phyloP scores from a whole-genome alignment of 2,329 filamentous ascomycete genomes.

The Scedosporium apiospermum region DNA sequence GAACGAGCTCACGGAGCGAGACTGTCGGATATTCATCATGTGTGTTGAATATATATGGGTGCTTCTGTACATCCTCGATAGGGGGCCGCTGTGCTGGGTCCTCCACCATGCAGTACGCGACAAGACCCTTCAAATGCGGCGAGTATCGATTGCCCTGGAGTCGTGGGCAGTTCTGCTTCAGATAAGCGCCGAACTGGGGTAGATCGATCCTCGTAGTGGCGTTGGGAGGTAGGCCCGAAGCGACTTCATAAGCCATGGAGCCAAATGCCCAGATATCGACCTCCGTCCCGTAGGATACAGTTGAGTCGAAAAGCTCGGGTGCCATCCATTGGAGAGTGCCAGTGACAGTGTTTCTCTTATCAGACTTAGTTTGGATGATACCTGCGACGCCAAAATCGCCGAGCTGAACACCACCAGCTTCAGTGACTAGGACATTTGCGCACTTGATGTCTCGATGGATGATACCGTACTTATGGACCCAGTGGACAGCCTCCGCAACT shows the following conservation, averaged over 20 bases:
- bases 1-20: slow-evolving; percentile 55
- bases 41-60: slow-evolving; percentile 59
- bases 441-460: slow-evolving; percentile 66
- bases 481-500: slow-evolving; percentile 55
- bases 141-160: slow-evolving; percentile 67
- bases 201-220: slow-evolving; percentile 44
- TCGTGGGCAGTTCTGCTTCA: slow-evolving; percentile 54
- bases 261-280: slow-evolving; percentile 83
- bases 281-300: slow-evolving; percentile 54
- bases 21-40: slow-evolving; percentile 53
- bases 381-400: slow-evolving; percentile 81
- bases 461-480: slow-evolving; percentile 59
- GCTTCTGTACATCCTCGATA: slow-evolving; percentile 59
- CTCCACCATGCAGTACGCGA: slow-evolving; percentile 66
- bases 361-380: slow-evolving; percentile 63
- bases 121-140: slow-evolving; percentile 54
- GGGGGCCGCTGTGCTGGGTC: slow-evolving; percentile 59
- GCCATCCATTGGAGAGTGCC: slow-evolving; percentile 85
- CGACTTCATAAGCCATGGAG: slow-evolving; percentile 72
- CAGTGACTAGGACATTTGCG: slow-evolving; percentile 72
- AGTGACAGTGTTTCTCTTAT: slow-evolving; percentile 72
- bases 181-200: slow-evolving; percentile 19
- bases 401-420: slow-evolving; percentile 67
- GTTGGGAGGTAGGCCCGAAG: slow-evolving; percentile 67
- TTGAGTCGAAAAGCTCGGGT: slow-evolving; percentile 61